Percentiles rank a stretch among this genome's conserved stretches.
These are phyloP conservation scores for Pterothamnion heteromorphum DNA, from an alignment of 31 red algal species.

Conservation along the genomic window DNA sequence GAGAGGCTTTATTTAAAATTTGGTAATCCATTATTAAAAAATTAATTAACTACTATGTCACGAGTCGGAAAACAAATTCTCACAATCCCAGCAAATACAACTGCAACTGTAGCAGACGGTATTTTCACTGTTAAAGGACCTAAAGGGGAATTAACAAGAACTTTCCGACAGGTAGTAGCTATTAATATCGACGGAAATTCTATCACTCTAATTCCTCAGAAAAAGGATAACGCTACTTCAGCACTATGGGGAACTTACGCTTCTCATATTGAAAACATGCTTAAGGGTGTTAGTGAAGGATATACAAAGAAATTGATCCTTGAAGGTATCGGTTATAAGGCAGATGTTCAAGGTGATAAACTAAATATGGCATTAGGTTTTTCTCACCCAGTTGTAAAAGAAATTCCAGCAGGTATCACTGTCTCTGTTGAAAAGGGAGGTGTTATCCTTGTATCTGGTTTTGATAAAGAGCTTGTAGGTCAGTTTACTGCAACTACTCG, in stretches of 20 bases:
- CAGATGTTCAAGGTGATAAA: neutral
- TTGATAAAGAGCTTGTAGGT: slow-evolving; percentile 23
- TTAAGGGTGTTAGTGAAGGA: neutral
- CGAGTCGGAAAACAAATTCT: slow-evolving; percentile 20
- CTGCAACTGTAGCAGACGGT: neutral
- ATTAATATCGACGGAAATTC: neutral
- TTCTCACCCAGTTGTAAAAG: neutral
- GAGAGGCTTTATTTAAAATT: neutral
- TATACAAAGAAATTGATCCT: neutral
- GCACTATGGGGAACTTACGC: neutral
- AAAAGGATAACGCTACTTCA: neutral
- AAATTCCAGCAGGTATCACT: neutral
- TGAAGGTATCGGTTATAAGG: neutral
- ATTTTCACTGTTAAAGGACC: neutral
- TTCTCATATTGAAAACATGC: neutral
- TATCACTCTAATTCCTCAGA: neutral
- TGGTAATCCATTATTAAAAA: neutral
- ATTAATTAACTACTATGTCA: neutral
- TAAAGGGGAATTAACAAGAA: neutral
- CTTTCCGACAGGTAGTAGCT: neutral
- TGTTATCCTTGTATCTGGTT: neutral
- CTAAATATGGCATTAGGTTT: neutral
- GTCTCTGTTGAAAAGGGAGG: neutral
- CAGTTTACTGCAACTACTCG: neutral
- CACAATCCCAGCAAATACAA: neutral